Conservation (phyloP, 1,284 basidiomycete species). For the Megacollybia platyphylla region DNA sequence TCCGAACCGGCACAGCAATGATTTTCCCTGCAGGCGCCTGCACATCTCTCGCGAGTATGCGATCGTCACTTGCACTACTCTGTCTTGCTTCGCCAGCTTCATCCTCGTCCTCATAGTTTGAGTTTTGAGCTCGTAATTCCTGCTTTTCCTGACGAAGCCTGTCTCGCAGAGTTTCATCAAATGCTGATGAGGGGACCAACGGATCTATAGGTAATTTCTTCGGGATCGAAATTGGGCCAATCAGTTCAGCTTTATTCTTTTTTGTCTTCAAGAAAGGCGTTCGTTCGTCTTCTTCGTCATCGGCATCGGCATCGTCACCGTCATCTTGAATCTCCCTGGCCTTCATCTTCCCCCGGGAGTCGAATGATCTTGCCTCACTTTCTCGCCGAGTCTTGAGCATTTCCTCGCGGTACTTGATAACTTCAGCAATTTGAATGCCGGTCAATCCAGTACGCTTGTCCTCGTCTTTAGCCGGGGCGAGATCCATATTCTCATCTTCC, state of each 20-base stretch:
- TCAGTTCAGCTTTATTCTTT: conserved; percentile 9
- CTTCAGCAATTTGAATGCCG: conserved; percentile 60
- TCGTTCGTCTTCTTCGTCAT: conserved; percentile 25
- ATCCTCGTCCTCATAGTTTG: conserved; percentile 19
- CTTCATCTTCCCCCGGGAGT: conserved; percentile 3
- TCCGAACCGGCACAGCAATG: conserved; percentile 84
- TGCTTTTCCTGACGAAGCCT: conserved; percentile 27
- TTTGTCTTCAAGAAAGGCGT: conserved; percentile 21
- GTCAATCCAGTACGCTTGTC: conserved; percentile 67
- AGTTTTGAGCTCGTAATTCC: conserved; percentile 14
- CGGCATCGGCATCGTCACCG: conserved; percentile 14
- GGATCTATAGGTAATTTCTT: conserved; percentile 68
- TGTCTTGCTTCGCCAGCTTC: conserved; percentile 22
- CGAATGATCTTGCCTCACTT: conserved; percentile 11
- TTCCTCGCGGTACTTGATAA: conserved; percentile 72
- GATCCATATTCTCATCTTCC: conserved; percentile 66
- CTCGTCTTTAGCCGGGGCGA: conserved; percentile 66
- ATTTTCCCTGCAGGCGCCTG: conserved; percentile 78
- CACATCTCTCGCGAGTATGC: conserved; percentile 64
- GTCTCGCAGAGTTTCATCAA: conserved; percentile 70
- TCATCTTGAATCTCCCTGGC: conserved; percentile 8
- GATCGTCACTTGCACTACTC: conserved; percentile 29
- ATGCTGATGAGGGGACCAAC: conserved; percentile 66
- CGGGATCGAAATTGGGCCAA: conserved; percentile 18
- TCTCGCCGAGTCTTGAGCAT: conserved; percentile 46